Conservation (phyloP, 2,329 filamentous ascomycete species). For the Lasiodiplodia hormozganensis region DNA sequence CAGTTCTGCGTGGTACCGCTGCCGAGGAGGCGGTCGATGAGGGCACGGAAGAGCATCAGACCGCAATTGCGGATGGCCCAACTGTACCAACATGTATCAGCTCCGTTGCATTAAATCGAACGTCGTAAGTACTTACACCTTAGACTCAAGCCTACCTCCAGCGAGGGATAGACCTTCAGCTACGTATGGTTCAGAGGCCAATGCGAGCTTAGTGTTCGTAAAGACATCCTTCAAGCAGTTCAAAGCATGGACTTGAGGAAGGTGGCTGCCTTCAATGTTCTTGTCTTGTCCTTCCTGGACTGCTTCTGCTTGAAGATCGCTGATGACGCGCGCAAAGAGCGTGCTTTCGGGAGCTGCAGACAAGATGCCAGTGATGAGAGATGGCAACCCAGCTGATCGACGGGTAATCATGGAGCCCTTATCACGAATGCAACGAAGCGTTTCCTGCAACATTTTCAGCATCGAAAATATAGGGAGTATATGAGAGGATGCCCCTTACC, state of each 20-base stretch:
- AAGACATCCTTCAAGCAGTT: constrained; percentile 95
- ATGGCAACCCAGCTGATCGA: constrained; percentile 89
- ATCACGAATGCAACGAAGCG: constrained; percentile 72
- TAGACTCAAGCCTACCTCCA: constrained; percentile 77
- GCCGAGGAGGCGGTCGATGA: constrained; percentile 72
- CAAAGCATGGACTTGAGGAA: constrained; percentile 92
- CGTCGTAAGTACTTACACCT: constrained; percentile 62
- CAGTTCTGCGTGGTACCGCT: constrained; percentile 57
- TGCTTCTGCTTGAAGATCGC: constrained; percentile 67
- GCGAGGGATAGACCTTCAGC: constrained; percentile 79
- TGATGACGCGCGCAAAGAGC: constrained; percentile 70
- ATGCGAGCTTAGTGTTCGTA: constrained; percentile 78
- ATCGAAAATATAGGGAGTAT: neutral
- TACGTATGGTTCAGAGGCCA: constrained; percentile 75
- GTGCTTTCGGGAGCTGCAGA: constrained; percentile 64
- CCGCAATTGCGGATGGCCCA: constrained; percentile 97
- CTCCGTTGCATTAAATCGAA: constrained; percentile 5
- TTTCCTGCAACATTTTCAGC: constrained; percentile 53
- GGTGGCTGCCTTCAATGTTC: constrained; percentile 61
- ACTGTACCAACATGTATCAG: constrained; percentile 46
- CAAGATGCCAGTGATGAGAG: constrained; percentile 82
- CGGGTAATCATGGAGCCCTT: constrained; percentile 83
- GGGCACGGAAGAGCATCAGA: constrained; percentile 82
- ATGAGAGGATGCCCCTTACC: constrained; percentile 33
- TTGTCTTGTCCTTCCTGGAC: constrained; percentile 57